phyloP scores from a whole-genome alignment of 306 rosid genomes.

The Sicyos baderoa region DNA sequence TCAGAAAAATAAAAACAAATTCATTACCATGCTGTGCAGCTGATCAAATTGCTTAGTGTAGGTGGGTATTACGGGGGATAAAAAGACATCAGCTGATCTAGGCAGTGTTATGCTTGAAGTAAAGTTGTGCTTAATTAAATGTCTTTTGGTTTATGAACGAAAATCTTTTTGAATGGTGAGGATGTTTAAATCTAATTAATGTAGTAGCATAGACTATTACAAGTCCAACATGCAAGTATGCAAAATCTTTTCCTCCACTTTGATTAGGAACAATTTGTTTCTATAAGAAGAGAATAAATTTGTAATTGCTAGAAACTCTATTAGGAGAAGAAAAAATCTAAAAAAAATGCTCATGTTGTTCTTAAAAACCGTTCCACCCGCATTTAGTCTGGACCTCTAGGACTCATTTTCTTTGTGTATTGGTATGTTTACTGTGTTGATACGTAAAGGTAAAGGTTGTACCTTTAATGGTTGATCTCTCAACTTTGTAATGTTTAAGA shows the following conservation, averaged over 20 bases:
- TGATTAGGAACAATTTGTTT: too few relatives aligned
- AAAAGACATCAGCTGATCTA: neutral
- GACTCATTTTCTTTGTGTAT: neutral
- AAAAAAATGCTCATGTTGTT: neutral
- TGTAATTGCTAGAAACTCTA: too few relatives aligned
- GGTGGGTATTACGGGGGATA: neutral
- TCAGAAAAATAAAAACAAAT: too few relatives aligned
- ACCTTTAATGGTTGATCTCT: neutral
- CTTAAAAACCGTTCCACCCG: neutral
- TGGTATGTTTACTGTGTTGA: neutral
- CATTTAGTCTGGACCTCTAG: neutral
- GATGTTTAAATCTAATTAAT: neutral
- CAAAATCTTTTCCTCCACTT: too few relatives aligned
- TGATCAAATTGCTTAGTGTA: neutral
- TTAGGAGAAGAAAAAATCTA: too few relatives aligned
- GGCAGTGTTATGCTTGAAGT: too few relatives aligned
- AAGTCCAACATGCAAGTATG: too few relatives aligned
- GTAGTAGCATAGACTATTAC: neutral
- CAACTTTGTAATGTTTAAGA: neutral
- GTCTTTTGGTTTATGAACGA: too few relatives aligned
- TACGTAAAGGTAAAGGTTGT: neutral
- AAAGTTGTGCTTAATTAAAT: too few relatives aligned
- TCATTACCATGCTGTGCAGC: constrained; percentile 4
- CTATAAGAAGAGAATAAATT: too few relatives aligned
- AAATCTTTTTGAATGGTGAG: neutral